Evolutionary conservation across 768 basidiomycete species (phyloP).

Genomic region (Dictyophora rubrovolvata): DNA sequence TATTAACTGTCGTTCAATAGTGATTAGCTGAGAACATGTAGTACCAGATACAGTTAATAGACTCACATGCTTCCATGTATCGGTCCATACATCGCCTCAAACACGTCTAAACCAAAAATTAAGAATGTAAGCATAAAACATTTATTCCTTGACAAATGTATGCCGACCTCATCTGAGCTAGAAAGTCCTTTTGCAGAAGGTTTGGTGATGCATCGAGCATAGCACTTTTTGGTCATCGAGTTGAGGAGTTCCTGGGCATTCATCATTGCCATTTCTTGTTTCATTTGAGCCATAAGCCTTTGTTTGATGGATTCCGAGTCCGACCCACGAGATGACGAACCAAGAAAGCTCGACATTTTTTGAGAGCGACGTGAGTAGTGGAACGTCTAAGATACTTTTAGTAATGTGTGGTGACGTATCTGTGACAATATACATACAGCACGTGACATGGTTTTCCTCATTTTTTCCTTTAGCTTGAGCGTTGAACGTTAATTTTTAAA

Average conservation of each 20-base stretch:
- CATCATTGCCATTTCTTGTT: constrained; percentile 2
- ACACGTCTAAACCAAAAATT: not conserved
- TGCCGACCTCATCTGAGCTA: constrained; percentile 3
- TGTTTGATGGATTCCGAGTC: not conserved
- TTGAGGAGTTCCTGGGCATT: constrained; percentile 7
- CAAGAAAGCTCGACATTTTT: constrained; percentile 3
- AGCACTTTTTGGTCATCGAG: constrained; percentile 5
- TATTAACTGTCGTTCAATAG: not conserved
- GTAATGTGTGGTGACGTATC: too few species aligned
- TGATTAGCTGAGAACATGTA: not conserved
- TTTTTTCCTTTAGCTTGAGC: too few species aligned
- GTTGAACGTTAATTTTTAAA: too few species aligned
- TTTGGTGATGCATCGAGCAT: constrained; percentile 3
- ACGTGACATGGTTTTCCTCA: too few species aligned
- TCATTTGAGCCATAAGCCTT: constrained; percentile 1
- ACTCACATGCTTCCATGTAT: constrained; percentile 9
- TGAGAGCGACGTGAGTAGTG: not conserved
- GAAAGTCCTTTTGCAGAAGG: constrained; percentile 1
- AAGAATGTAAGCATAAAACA: not conserved
- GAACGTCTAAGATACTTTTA: not conserved
- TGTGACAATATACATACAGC: too few species aligned
- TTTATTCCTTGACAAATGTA: not conserved
- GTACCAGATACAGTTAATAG: not conserved
- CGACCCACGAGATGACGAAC: not conserved
- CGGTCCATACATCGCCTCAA: constrained; percentile 7